Conservation (phyloP, 2,329 filamentous ascomycete genomes). For the Clarireedia homoeocarpa region DNA sequence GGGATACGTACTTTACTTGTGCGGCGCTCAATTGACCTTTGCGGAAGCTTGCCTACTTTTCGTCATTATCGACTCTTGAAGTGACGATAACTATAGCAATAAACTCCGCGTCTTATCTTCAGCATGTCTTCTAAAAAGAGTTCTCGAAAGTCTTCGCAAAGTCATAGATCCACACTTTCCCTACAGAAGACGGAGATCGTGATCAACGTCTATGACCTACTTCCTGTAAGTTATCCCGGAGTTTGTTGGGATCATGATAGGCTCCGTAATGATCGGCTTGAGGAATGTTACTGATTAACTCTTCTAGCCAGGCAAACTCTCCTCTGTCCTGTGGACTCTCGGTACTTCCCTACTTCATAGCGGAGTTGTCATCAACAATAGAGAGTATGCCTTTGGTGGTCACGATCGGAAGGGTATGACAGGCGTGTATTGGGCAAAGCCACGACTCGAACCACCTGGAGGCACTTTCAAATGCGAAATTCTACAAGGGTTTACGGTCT, state of each 20-base stretch:
- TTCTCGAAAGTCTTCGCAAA: slow-evolving; percentile 20
- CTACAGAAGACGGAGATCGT: slow-evolving; percentile 64
- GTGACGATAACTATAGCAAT: background rate
- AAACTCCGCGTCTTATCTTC: background rate
- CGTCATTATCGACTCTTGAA: background rate
- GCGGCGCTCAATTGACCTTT: background rate
- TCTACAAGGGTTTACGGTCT: slow-evolving; percentile 71
- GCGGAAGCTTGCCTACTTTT: background rate
- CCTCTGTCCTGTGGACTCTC: slow-evolving; percentile 69
- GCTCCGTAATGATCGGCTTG: background rate
- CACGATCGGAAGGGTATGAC: slow-evolving; percentile 64
- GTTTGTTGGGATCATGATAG: background rate
- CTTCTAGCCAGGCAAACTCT: slow-evolving; percentile 59
- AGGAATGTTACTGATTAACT: slow-evolving; percentile 3
- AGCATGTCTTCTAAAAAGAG: slow-evolving; percentile 26
- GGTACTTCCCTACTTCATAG: slow-evolving; percentile 75
- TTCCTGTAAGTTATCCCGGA: slow-evolving; percentile 47
- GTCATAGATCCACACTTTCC: slow-evolving; percentile 58
- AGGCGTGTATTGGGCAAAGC: slow-evolving; percentile 77
- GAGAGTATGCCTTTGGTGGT: slow-evolving; percentile 79
- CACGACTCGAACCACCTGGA: slow-evolving; percentile 64
- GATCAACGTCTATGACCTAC: slow-evolving; percentile 72
- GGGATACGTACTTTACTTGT: background rate
- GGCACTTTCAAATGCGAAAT: slow-evolving; percentile 69
- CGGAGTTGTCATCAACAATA: slow-evolving; percentile 71